phyloP scores from a whole-genome alignment of 176 grass and related monocot species.

The Hsuehochloa calcarea region DNA sequence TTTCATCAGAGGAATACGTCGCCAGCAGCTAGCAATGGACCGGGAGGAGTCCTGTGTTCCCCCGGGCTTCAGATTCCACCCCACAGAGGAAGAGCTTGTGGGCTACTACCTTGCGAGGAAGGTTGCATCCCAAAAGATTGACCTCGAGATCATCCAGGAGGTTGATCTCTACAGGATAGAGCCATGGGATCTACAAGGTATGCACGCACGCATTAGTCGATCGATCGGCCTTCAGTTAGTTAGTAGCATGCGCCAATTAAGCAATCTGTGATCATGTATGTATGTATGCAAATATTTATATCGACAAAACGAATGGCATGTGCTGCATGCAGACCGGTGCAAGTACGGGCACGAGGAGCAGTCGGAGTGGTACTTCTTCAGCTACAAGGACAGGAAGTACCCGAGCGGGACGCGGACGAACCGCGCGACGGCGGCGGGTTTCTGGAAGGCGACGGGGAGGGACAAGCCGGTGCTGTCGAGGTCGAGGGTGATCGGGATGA shows the following conservation, averaged over 20 bases:
- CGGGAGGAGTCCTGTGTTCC: slow-evolving; percentile 49
- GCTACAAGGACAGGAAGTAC: slow-evolving; percentile 79
- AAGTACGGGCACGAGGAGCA: slow-evolving; percentile 41
- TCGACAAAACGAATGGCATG: neutral
- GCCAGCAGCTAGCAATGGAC: slow-evolving; percentile 30
- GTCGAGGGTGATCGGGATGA: slow-evolving; percentile 57
- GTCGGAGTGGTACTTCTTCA: slow-evolving; percentile 81
- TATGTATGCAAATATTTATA: too few species aligned
- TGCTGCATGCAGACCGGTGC: slow-evolving; percentile 45
- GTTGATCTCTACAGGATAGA: slow-evolving; percentile 79
- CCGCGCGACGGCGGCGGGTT: slow-evolving; percentile 68
- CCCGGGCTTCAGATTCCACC: slow-evolving; percentile 90
- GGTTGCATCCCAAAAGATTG: slow-evolving; percentile 47
- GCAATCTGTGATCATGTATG: too few species aligned
- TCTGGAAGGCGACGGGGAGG: slow-evolving; percentile 92
- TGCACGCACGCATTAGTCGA: too few species aligned
- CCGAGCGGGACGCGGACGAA: slow-evolving; percentile 81
- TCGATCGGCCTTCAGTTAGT: too few species aligned
- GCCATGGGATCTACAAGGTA: slow-evolving; percentile 88
- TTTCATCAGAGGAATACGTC: slow-evolving; percentile 21
- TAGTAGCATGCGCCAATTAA: neutral
- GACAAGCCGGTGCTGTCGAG: slow-evolving; percentile 73
- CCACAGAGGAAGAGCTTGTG: slow-evolving; percentile 95
- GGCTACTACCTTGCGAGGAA: slow-evolving; percentile 78
- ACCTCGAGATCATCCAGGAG: slow-evolving; percentile 67